Conservation (phyloP, 140 eudicot species). For the Flaveria floridana region DNA sequence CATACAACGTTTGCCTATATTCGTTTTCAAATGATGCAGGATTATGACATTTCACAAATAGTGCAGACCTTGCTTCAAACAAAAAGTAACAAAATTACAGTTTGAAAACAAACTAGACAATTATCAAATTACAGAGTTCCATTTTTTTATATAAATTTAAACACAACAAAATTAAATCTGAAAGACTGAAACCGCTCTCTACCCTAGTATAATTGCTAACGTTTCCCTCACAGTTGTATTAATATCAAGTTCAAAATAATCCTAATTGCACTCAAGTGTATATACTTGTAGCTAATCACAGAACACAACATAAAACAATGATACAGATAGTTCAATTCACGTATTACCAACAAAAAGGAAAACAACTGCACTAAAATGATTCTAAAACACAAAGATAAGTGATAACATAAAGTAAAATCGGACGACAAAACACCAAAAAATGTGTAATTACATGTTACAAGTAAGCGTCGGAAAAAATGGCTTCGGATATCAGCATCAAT, state of each 20-base stretch:
- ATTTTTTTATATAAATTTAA: not conserved
- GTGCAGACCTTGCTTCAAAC: not conserved
- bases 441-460: not conserved
- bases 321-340: too few relatives aligned
- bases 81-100: not conserved
- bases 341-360: too few relatives aligned
- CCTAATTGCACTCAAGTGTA: not conserved
- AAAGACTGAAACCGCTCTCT: not conserved
- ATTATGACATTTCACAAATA: not conserved
- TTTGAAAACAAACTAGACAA: not conserved
- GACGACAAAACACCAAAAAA: not conserved
- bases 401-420: not conserved
- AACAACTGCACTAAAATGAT: not conserved
- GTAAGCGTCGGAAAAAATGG: not conserved
- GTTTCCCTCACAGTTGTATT: not conserved
- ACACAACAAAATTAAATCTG: not conserved
- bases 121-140: not conserved
- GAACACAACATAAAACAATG: too few relatives aligned
- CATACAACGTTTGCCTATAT: not conserved
- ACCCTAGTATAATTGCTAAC: conserved; percentile 5
- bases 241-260: not conserved
- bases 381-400: not conserved
- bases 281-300: too few relatives aligned
- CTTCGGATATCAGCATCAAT: not conserved
- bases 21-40: not conserved